Conservation (phyloP, 192 early-diverging fungal species). For the Coemansia sp. region DNA sequence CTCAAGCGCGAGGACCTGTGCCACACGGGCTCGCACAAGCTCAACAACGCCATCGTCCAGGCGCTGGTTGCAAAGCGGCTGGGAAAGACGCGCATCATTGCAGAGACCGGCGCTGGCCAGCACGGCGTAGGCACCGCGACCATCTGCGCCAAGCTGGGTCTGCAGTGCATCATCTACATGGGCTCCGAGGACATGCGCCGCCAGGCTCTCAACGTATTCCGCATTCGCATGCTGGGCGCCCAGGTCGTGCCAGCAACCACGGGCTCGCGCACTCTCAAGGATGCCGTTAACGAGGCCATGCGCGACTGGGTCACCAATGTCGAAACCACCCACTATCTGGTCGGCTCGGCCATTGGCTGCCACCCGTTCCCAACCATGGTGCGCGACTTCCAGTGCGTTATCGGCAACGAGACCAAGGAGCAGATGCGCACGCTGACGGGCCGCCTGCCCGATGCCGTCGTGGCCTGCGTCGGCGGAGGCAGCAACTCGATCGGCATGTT, state of each 20-base stretch:
- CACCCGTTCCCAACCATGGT: constrained; percentile 98
- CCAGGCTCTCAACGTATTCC: constrained; percentile 94
- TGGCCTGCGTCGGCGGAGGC: constrained; percentile 98
- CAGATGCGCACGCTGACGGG: constrained; percentile 80
- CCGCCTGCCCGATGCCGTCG: constrained; percentile 85
- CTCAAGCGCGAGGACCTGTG: constrained; percentile 98
- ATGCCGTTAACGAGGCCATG: constrained; percentile 99
- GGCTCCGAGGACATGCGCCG: constrained; percentile 92
- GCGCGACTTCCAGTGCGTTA: constrained; percentile 96
- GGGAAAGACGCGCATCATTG: constrained; percentile 96
- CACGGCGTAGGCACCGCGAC: constrained; percentile 98
- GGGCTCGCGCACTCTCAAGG: constrained; percentile 86
- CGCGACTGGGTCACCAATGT: constrained; percentile 98
- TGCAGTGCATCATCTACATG: constrained; percentile 98
- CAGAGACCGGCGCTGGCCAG: constrained; percentile 98
- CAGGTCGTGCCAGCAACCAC: constrained; percentile 80
- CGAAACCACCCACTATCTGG: constrained; percentile 87
- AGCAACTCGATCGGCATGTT: constrained; percentile 98
- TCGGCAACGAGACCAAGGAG: constrained; percentile 83
- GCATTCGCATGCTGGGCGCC: constrained; percentile 91
- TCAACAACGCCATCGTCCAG: constrained; percentile 98
- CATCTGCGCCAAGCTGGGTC: constrained; percentile 95
- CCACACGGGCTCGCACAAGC: constrained; percentile 98
- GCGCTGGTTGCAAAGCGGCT: constrained; percentile 89
- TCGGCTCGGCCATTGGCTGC: constrained; percentile 95